Percentiles rank a stretch among this genome's conserved stretches.
Conservation (phyloP, 345 rosid genomes). For the Ceriops tagal region DNA sequence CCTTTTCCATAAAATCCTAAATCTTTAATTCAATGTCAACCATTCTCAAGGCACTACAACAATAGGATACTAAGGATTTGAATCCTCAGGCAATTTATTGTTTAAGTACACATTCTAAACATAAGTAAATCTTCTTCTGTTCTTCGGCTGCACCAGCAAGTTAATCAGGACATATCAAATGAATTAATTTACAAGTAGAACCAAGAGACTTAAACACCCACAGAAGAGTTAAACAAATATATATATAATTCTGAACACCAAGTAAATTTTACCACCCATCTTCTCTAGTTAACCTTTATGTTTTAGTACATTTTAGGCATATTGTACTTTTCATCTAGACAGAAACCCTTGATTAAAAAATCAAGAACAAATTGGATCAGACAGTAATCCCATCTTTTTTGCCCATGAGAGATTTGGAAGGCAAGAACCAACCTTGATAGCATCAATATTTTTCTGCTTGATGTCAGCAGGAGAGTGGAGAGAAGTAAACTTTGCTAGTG, state of each 20-base stretch:
- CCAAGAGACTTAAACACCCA: too few relatives aligned
- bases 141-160: background rate
- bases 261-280: too few relatives aligned
- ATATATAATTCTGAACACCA: too few relatives aligned
- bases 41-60: background rate
- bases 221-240: too few relatives aligned
- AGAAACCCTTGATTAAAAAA: background rate
- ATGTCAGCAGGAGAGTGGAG: constrained; percentile 98
- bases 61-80: background rate
- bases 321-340: background rate
- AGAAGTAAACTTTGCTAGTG: constrained; percentile 95
- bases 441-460: constrained; percentile 87
- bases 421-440: constrained; percentile 66
- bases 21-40: background rate
- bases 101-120: background rate
- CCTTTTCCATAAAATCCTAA: background rate
- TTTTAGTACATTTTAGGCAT: too few relatives aligned
- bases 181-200: too few relatives aligned
- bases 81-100: background rate
- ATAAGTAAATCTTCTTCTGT: background rate
- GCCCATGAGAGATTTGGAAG: constrained; percentile 4
- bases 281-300: too few relatives aligned
- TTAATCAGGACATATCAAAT: background rate
- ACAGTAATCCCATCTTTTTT: background rate
- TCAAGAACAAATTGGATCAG: background rate